Evolutionary conservation across 257 asterid genomes (phyloP).

Genomic region (Lycium barbarum): DNA sequence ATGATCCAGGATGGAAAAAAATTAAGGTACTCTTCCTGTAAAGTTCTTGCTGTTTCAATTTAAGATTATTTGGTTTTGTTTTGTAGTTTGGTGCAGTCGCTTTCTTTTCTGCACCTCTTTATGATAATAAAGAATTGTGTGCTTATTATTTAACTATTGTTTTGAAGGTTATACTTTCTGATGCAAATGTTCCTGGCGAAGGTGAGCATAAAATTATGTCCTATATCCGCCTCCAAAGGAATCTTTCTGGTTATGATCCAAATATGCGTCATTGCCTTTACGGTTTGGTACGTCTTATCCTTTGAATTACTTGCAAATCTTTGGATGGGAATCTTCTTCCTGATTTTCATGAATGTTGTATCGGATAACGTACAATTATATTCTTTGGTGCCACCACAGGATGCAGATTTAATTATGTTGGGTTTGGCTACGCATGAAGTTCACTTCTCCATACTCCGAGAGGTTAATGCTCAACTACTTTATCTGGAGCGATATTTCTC

Average conservation of each 20-base stretch:
- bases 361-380: not conserved
- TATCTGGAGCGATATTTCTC: conserved; percentile 1
- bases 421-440: conserved; percentile 70
- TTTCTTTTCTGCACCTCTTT: conserved; percentile 6
- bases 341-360: conserved; percentile 8
- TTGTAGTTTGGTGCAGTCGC: not conserved
- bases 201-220: conserved; percentile 79
- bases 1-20: conserved; percentile 54
- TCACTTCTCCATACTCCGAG: conserved; percentile 68
- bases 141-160: not conserved
- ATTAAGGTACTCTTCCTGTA: conserved; percentile 52
- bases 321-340: conserved; percentile 1
- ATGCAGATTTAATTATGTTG: conserved; percentile 72
- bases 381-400: conserved; percentile 44
- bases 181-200: conserved; percentile 76
- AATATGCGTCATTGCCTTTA: conserved; percentile 70
- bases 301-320: not conserved
- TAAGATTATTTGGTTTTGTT: conserved; percentile 1
- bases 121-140: not conserved
- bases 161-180: conserved; percentile 69
- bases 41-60: conserved; percentile 20
- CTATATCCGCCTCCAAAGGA: conserved; percentile 59
- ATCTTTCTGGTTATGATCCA: conserved; percentile 56
- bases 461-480: conserved; percentile 46
- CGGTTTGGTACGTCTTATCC: conserved; percentile 54